A percentile compares a stretch with the other conserved stretches of the same genome.
These are phyloP conservation scores for Globisporangium emineosum DNA, from an alignment of 352 stramenopile species.

Conservation along the genomic window DNA sequence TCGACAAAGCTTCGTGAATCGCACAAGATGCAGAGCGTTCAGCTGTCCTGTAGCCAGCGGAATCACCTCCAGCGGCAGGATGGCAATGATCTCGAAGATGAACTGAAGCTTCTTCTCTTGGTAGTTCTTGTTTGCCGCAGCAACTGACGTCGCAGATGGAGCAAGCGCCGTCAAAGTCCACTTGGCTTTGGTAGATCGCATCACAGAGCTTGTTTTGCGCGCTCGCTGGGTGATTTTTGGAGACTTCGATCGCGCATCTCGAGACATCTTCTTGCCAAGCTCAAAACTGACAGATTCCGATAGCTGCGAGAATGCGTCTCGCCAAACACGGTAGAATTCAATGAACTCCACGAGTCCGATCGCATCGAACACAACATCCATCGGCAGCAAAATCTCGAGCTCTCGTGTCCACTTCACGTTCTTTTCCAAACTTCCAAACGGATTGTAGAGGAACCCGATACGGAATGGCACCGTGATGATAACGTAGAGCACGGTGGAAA, in stretches of 20 bases:
- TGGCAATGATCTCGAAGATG: slow-evolving; percentile 42
- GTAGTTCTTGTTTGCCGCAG: slow-evolving; percentile 21
- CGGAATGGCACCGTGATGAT: slow-evolving; percentile 57
- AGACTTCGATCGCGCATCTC: slow-evolving; percentile 26
- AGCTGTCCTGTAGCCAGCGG: slow-evolving; percentile 29
- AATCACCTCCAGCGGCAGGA: slow-evolving; percentile 57
- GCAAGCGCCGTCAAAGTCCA: slow-evolving; percentile 53
- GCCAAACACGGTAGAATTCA: slow-evolving; percentile 37
- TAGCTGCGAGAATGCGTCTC: slow-evolving; percentile 34
- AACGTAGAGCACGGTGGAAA: slow-evolving; percentile 41
- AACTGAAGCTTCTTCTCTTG: slow-evolving; percentile 35
- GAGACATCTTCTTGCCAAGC: slow-evolving; percentile 46
- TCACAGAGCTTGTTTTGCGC: slow-evolving; percentile 20
- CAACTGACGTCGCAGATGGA: slow-evolving; percentile 14
- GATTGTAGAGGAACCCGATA: slow-evolving; percentile 70
- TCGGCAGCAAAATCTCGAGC: slow-evolving; percentile 33
- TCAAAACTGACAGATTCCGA: slow-evolving; percentile 38
- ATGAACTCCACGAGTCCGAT: slow-evolving; percentile 46
- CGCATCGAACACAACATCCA: slow-evolving; percentile 42
- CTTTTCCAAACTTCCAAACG: slow-evolving; percentile 21
- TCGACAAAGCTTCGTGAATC: slow-evolving; percentile 57
- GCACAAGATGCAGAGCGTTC: slow-evolving; percentile 59
- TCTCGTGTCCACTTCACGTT: slow-evolving; percentile 32
- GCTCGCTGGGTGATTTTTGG: slow-evolving; percentile 33
- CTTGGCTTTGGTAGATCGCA: slow-evolving; percentile 23